Conservation (phyloP, 768 basidiomycete genomes). For the Auricularia sp. region DNA sequence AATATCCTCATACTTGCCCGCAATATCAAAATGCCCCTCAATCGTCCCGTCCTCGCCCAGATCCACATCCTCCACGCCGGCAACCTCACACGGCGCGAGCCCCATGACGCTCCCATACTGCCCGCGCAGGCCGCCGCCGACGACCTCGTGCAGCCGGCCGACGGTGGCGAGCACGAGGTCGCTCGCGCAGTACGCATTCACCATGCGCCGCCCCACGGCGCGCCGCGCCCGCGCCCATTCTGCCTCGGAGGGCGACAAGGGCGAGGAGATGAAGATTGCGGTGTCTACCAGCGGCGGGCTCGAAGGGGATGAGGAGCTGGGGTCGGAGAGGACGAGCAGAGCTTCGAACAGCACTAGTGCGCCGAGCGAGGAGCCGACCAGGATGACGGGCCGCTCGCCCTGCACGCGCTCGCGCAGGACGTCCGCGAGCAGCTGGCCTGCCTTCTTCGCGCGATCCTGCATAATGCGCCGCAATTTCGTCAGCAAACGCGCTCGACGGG, state of each 20-base stretch:
- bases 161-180: constrained; percentile 28
- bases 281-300: constrained; percentile 26
- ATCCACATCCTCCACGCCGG: constrained; percentile 26
- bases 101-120: constrained; percentile 16
- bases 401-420: constrained; percentile 32
- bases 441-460: constrained; percentile 32
- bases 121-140: constrained; percentile 22
- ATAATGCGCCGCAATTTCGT: not conserved
- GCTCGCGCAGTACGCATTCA: constrained; percentile 26
- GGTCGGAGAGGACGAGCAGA: constrained; percentile 18
- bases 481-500: not conserved
- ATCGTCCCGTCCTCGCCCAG: constrained; percentile 16
- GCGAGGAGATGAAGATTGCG: constrained; percentile 31
- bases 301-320: constrained; percentile 4
- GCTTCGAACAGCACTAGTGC: constrained; percentile 26
- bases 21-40: constrained; percentile 13
- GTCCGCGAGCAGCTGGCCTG: constrained; percentile 31
- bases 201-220: constrained; percentile 24
- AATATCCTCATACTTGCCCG: not conserved
- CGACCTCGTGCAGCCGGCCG: constrained; percentile 27
- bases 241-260: constrained; percentile 21
- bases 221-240: constrained; percentile 25
- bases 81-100: constrained; percentile 19
- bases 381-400: constrained; percentile 30
- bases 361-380: constrained; percentile 34